A percentile compares a stretch with the other conserved stretches of the same genome.
Evolutionary conservation across 352 stramenopile species (phyloP).

Genomic region (Globisporangium megalacanthum): DNA sequence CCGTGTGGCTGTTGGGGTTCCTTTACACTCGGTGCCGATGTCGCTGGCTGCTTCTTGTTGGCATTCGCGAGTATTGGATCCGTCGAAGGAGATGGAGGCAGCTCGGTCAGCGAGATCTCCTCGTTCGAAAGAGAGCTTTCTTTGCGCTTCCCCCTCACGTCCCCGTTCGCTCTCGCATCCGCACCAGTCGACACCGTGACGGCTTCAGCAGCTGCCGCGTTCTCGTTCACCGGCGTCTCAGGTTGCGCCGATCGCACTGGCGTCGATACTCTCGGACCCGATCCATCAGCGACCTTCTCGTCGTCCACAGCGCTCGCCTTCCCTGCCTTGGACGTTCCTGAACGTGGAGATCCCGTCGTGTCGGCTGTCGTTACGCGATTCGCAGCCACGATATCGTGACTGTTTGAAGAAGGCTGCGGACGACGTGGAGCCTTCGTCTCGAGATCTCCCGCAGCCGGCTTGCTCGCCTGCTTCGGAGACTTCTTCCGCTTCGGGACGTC

Average conservation of each 20-base stretch:
- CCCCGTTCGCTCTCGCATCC: background rate
- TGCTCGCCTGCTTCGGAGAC: constrained; percentile 12
- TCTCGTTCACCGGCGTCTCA: background rate
- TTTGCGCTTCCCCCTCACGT: background rate
- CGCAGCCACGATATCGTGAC: background rate
- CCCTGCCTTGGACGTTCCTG: background rate
- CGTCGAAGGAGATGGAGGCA: background rate
- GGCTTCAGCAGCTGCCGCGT: background rate
- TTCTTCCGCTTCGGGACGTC: constrained; percentile 12
- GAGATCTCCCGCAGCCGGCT: background rate
- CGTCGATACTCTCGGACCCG: too few relatives aligned
- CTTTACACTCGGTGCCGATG: background rate
- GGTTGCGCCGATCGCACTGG: background rate
- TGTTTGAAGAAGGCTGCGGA: background rate
- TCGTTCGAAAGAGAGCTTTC: constrained; percentile 5
- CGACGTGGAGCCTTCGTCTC: constrained; percentile 1
- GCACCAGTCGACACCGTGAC: background rate
- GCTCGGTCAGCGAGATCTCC: constrained; percentile 13
- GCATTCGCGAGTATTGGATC: background rate
- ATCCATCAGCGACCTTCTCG: background rate
- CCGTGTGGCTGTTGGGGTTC: background rate
- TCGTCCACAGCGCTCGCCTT: background rate
- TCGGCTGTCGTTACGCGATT: background rate
- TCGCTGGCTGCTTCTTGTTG: constrained; percentile 1
- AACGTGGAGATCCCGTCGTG: background rate